phyloP scores from a whole-genome alignment of 305 asterid species.

The Euphrasia arctica region DNA sequence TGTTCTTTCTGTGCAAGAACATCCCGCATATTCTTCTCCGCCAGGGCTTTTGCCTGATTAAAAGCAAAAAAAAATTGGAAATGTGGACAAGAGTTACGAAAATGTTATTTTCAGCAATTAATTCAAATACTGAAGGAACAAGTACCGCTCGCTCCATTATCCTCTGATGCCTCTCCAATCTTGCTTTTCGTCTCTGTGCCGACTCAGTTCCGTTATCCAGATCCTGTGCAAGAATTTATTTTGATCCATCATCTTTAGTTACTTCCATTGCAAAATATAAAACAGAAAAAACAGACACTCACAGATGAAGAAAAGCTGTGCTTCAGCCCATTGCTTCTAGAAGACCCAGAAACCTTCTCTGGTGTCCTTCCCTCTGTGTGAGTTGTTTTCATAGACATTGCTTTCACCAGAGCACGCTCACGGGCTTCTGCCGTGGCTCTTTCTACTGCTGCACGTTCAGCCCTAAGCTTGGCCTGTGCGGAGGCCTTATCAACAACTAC shows the following conservation, averaged over 20 bases:
- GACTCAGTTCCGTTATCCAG: conserved; percentile 74
- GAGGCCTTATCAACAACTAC: conserved; percentile 43
- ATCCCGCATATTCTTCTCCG: conserved; percentile 92
- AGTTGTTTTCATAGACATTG: conserved; percentile 60
- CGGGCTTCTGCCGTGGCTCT: conserved; percentile 96
- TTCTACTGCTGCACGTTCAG: conserved; percentile 98
- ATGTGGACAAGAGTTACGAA: neutral
- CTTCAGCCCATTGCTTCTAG: conserved; percentile 53
- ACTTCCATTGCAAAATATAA: conserved; percentile 3
- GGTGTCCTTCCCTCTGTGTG: conserved; percentile 43
- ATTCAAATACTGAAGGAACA: conserved; percentile 5
- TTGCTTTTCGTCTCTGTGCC: conserved; percentile 86
- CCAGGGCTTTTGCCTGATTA: conserved; percentile 89
- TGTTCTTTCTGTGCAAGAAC: conserved; percentile 92
- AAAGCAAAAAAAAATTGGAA: conserved; percentile 19
- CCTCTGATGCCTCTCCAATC: conserved; percentile 92
- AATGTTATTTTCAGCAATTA: conserved; percentile 16
- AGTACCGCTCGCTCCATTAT: conserved; percentile 95
- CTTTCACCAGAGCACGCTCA: conserved; percentile 91
- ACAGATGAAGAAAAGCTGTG: conserved; percentile 81
- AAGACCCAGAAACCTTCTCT: conserved; percentile 41
- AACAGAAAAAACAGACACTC: conserved; percentile 33
- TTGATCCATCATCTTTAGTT: conserved; percentile 3
- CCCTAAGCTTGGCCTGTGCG: conserved; percentile 66
- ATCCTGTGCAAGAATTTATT: conserved; percentile 53